Conservation (phyloP, 2,329 filamentous ascomycete genomes). For the Hypoxylon rubiginosum region DNA sequence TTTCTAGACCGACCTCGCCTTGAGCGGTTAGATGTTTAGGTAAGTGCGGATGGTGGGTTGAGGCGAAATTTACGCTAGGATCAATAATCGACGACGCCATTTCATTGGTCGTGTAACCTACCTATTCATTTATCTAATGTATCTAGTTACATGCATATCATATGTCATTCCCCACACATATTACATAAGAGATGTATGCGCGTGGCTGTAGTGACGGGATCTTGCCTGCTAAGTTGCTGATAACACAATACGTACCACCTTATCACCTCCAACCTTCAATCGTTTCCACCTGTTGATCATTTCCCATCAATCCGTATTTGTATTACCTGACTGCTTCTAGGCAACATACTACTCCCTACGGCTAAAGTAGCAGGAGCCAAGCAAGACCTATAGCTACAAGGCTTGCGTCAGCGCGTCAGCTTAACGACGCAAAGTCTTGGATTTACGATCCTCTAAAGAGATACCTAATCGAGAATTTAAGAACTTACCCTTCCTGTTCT, state of each 20-base stretch:
- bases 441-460: not conserved
- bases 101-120: constrained; percentile 13
- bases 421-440: not conserved
- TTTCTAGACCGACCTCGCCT: constrained; percentile 4
- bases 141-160: not conserved
- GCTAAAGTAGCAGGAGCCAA: constrained; percentile 12
- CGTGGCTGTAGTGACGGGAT: too few species aligned
- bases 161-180: not conserved
- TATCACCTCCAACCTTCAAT: constrained; percentile 3
- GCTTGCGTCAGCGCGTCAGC: constrained; percentile 5
- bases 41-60: not conserved
- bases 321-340: constrained; percentile 2
- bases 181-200: too few species aligned
- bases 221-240: not conserved
- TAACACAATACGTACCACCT: constrained; percentile 24
- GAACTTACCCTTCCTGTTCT: constrained; percentile 1
- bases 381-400: not conserved
- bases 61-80: constrained; percentile 16
- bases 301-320: constrained; percentile 23
- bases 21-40: not conserved
- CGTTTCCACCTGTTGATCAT: constrained; percentile 19
- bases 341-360: constrained; percentile 19
- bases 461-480: constrained; percentile 1
- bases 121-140: constrained; percentile 3
- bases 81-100: not conserved